A percentile compares a stretch with the other conserved stretches of the same genome.
Evolutionary conservation across 768 basidiomycete genomes (phyloP).

Genomic region (Lactarius trivialis): DNA sequence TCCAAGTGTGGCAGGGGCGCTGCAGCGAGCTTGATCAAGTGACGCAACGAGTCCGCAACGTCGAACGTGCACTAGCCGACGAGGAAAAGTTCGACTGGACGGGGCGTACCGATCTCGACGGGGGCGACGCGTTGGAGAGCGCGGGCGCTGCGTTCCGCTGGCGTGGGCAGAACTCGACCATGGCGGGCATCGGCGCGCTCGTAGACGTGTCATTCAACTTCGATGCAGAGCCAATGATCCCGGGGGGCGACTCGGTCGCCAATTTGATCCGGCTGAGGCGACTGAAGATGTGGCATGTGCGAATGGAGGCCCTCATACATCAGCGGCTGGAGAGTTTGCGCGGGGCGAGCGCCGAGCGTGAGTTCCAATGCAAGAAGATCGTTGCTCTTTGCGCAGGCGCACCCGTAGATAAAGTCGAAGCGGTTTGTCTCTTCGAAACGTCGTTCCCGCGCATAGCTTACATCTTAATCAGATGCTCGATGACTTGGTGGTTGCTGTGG

Average conservation of each 20-base stretch:
- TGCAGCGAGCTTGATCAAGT: conserved; percentile 78
- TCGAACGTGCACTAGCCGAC: conserved; percentile 68
- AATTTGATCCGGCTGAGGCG: conserved; percentile 67
- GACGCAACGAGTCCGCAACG: conserved; percentile 73
- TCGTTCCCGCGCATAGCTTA: conserved; percentile 9
- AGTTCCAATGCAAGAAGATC: conserved; percentile 87
- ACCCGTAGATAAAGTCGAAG: conserved; percentile 82
- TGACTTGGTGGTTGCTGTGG: conserved; percentile 77
- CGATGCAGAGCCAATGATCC: conserved; percentile 69
- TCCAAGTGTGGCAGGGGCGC: conserved; percentile 65
- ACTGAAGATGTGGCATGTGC: conserved; percentile 75
- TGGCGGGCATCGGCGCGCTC: conserved; percentile 56
- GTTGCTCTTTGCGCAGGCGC: conserved; percentile 85
- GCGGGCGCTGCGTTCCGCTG: conserved; percentile 65
- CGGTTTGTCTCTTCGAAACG: conserved; percentile 43
- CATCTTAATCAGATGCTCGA: conserved; percentile 61
- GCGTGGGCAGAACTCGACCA: conserved; percentile 60
- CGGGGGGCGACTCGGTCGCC: conserved; percentile 48
- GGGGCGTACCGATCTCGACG: conserved; percentile 53
- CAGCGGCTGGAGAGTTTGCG: conserved; percentile 62
- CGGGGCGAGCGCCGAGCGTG: conserved; percentile 80
- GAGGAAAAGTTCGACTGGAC: conserved; percentile 89
- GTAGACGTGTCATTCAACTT: conserved; percentile 57
- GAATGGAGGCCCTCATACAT: conserved; percentile 69
- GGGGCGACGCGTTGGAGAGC: conserved; percentile 31